A percentile compares a stretch with the other conserved stretches of the same genome.
phyloP scores from a whole-genome alignment of 208 protist species.

The Trypanosoma mega region DNA sequence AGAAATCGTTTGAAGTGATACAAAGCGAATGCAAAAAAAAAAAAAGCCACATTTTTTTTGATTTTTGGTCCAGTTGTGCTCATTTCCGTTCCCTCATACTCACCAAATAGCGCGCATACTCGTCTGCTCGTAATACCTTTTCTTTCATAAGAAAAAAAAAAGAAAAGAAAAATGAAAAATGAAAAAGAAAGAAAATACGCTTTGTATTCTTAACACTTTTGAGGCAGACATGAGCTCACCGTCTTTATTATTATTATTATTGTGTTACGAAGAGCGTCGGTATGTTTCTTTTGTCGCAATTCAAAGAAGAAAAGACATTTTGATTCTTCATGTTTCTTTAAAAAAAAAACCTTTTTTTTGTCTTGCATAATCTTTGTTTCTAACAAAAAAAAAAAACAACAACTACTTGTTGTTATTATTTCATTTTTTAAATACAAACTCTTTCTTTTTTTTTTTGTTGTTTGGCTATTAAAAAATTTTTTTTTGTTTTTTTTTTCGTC shows the following conservation, averaged over 20 bases:
- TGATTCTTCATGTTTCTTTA: constrained; percentile 8
- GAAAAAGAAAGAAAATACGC: too few relatives aligned
- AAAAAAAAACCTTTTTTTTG: constrained; percentile 6
- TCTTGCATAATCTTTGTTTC: not conserved
- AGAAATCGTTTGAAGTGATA: not conserved
- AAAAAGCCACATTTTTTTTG: constrained; percentile 1
- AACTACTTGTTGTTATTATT: not conserved
- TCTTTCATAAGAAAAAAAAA: too few relatives aligned
- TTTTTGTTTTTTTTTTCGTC: constrained; percentile 13
- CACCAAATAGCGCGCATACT: not conserved
- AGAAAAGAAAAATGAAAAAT: too few relatives aligned
- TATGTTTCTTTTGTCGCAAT: not conserved
- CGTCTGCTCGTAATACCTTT: too few relatives aligned
- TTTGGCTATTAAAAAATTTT: constrained; percentile 1
- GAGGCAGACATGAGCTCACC: too few relatives aligned
- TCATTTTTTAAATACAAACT: too few relatives aligned
- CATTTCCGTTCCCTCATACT: not conserved
- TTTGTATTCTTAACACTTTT: too few relatives aligned
- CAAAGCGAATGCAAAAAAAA: not conserved
- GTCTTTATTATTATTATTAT: not conserved
- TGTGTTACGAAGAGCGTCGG: not conserved
- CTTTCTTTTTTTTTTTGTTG: constrained; percentile 1
- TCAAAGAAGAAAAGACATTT: too few relatives aligned
- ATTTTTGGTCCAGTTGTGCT: not conserved
- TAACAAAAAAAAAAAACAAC: not conserved